These are phyloP conservation scores for Myxozyma geophila DNA, from an alignment of 805 yeast genomes.

Conservation along the genomic window DNA sequence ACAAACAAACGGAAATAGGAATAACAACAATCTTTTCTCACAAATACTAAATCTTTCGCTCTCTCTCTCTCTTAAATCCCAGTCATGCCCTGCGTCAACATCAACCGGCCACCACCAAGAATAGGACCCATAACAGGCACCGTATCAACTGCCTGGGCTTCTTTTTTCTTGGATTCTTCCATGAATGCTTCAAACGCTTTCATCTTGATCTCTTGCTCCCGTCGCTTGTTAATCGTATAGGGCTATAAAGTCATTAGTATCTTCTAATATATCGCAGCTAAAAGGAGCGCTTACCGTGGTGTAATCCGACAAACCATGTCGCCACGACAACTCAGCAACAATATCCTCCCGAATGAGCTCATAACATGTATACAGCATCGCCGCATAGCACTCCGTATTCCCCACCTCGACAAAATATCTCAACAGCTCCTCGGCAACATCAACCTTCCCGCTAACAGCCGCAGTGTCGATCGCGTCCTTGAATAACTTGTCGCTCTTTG, in stretches of 20 bases:
- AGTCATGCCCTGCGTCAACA: slow-evolving; percentile 37
- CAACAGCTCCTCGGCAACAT: slow-evolving; percentile 85
- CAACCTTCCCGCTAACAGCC: slow-evolving; percentile 72
- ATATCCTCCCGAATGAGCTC: slow-evolving; percentile 77
- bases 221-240: slow-evolving; percentile 79
- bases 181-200: slow-evolving; percentile 70
- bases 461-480: slow-evolving; percentile 92
- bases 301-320: slow-evolving; percentile 79
- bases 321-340: slow-evolving; percentile 89
- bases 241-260: slow-evolving; percentile 51
- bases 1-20: neutral
- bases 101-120: slow-evolving; percentile 31
- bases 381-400: slow-evolving; percentile 92
- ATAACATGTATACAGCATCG: slow-evolving; percentile 84
- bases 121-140: slow-evolving; percentile 49
- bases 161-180: slow-evolving; percentile 61
- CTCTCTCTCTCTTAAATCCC: slow-evolving; percentile 14
- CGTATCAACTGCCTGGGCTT: slow-evolving; percentile 51
- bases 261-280: neutral
- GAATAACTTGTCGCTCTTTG: slow-evolving; percentile 94
- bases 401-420: slow-evolving; percentile 95
- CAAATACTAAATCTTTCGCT: neutral
- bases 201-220: slow-evolving; percentile 73
- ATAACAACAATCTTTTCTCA: neutral
- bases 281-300: slow-evolving; percentile 52